phyloP scores from a whole-genome alignment of 2,329 filamentous ascomycete genomes.

The Phialocephala sp. region DNA sequence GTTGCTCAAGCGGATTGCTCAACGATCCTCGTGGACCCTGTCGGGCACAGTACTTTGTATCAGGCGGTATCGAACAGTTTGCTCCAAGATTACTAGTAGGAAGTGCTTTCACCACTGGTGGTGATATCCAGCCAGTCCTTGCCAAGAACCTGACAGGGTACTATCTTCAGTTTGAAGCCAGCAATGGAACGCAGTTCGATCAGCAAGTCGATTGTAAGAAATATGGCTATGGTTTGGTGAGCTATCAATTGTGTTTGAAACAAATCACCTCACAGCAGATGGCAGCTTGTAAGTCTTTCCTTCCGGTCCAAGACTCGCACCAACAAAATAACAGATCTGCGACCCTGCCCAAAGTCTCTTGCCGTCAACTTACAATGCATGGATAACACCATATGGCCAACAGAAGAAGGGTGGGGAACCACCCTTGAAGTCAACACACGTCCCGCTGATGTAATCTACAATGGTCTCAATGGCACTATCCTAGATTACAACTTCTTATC shows the following conservation, averaged over 20 bases:
- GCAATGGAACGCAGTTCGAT: conserved; percentile 1
- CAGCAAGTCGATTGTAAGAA: conserved; percentile 10
- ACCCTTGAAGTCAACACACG: conserved; percentile 3
- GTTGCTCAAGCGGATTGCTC: not conserved
- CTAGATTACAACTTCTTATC: not conserved
- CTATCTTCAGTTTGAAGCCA: conserved; percentile 1
- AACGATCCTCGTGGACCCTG: not conserved
- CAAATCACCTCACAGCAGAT: not conserved
- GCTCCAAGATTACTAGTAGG: conserved; percentile 1
- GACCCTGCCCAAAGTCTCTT: conserved; percentile 14
- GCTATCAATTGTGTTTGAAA: conserved; percentile 13
- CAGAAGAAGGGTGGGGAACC: conserved; percentile 1
- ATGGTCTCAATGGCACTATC: conserved; percentile 15
- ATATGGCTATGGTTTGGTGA: conserved; percentile 1
- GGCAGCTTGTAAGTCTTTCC: conserved; percentile 8
- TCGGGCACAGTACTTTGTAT: conserved; percentile 6
- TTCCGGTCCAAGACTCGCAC: too few relatives aligned
- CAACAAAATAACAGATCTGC: not conserved
- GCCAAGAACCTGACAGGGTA: not conserved
- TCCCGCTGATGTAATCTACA: conserved; percentile 8
- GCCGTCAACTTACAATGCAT: conserved; percentile 10
- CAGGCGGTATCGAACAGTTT: conserved; percentile 17
- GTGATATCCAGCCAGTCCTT: conserved; percentile 11
- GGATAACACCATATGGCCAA: conserved; percentile 4
- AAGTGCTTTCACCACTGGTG: not conserved